Percentiles rank a stretch among this genome's conserved stretches.
These are phyloP conservation scores for Vigna unguiculata DNA, from an alignment of 306 rosid genomes.

Conservation along the genomic window DNA sequence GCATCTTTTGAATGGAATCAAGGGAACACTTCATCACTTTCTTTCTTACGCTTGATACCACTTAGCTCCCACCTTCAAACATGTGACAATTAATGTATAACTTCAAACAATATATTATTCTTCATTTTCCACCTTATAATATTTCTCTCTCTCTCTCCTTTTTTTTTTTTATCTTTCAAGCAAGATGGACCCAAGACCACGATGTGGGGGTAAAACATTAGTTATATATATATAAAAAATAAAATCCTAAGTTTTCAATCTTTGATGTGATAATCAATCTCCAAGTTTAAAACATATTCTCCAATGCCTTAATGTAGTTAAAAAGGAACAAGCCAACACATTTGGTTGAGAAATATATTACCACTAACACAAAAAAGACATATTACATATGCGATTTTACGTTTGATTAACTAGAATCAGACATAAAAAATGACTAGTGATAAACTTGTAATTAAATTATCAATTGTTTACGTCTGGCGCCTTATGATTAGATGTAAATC, in stretches of 20 bases:
- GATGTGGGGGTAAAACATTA: not conserved
- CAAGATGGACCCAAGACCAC: conserved; percentile 32
- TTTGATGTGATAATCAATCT: not conserved
- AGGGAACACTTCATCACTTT: conserved; percentile 61
- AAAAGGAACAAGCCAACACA: too few species aligned
- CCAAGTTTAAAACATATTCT: not conserved
- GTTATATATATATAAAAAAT: not conserved
- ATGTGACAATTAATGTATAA: conserved; percentile 35
- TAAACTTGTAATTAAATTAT: too few species aligned
- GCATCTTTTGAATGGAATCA: conserved; percentile 66
- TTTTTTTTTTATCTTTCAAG: not conserved
- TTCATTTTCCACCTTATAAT: conserved; percentile 28
- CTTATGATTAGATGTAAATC: too few species aligned
- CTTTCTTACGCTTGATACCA: conserved; percentile 41
- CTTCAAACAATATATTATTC: conserved; percentile 38
- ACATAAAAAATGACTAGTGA: too few species aligned
- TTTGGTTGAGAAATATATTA: too few species aligned
- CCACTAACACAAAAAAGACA: too few species aligned
- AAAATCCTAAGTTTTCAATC: not conserved
- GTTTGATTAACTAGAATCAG: too few species aligned
- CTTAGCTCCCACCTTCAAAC: conserved; percentile 47
- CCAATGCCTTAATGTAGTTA: not conserved
- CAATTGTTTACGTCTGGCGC: too few species aligned
- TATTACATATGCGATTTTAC: too few species aligned
- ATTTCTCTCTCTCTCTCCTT: not conserved